A percentile compares a stretch with the other conserved stretches of the same genome.
Evolutionary conservation across 768 basidiomycete genomes (phyloP).

Genomic region (Naganishia randhawae): DNA sequence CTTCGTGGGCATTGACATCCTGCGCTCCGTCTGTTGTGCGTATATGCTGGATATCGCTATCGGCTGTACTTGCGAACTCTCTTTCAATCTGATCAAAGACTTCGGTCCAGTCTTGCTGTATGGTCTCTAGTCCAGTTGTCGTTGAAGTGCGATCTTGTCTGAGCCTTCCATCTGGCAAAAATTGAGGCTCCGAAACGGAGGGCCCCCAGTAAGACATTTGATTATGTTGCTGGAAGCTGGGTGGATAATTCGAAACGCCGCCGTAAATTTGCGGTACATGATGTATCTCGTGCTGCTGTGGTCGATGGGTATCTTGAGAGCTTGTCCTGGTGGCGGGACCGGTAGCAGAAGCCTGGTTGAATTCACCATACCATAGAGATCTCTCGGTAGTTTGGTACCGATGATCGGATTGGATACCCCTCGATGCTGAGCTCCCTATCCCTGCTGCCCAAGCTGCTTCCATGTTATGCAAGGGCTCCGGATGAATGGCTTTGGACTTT

Average conservation of each 20-base stretch:
- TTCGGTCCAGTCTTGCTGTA: conserved; percentile 12
- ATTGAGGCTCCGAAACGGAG: conserved; percentile 13
- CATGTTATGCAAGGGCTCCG: background rate
- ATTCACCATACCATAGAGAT: background rate
- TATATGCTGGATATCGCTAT: background rate
- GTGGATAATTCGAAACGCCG: background rate
- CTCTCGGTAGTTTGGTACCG: background rate
- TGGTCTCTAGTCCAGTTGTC: conserved; percentile 1
- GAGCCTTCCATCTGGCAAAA: conserved; percentile 8
- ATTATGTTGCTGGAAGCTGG: background rate
- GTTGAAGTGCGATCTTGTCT: background rate
- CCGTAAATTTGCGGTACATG: background rate
- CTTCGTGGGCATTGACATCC: background rate
- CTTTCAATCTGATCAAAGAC: conserved; percentile 18
- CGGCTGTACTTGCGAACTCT: background rate
- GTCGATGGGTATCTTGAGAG: background rate
- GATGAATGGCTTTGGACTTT: background rate
- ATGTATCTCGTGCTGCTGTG: background rate
- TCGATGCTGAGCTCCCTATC: background rate
- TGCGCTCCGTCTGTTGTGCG: background rate
- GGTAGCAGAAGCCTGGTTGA: background rate
- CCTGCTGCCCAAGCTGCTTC: conserved; percentile 1
- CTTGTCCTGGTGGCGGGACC: background rate
- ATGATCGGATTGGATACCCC: background rate
- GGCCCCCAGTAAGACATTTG: conserved; percentile 3